Evolutionary conservation across 1,284 basidiomycete species (phyloP).

Genomic region (Leccinum pallidistipes): DNA sequence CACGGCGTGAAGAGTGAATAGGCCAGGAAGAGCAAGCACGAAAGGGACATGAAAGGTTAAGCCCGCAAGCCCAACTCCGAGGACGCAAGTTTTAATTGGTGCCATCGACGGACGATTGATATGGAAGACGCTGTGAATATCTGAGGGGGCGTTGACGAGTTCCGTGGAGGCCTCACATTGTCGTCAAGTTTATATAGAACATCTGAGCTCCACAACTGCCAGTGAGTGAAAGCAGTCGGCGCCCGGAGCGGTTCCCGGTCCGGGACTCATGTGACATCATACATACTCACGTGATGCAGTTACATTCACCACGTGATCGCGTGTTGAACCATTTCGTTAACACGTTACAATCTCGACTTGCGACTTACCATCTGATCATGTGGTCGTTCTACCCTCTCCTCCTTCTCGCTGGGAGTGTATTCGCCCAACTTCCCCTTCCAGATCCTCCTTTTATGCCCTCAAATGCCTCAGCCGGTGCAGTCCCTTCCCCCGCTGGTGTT

Average conservation of each 20-base stretch:
- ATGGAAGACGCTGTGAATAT: background rate
- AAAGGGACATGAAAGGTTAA: constrained; percentile 81
- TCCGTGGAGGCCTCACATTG: background rate
- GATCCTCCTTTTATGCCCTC: constrained; percentile 63
- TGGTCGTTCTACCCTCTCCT: constrained; percentile 19
- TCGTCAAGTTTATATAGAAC: constrained; percentile 17
- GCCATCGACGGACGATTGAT: constrained; percentile 16
- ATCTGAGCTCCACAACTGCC: background rate
- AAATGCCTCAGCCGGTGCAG: constrained; percentile 55
- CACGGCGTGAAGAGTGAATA: constrained; percentile 73
- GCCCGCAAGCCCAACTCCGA: constrained; percentile 76
- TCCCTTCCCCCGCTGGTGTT: constrained; percentile 42
- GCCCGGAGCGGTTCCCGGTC: background rate
- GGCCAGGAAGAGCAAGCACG: constrained; percentile 69
- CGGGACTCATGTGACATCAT: constrained; percentile 16
- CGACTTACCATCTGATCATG: constrained; percentile 19
- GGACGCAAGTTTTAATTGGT: constrained; percentile 68
- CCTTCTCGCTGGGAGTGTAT: constrained; percentile 20
- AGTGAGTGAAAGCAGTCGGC: background rate
- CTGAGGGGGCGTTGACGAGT: background rate
- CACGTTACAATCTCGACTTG: constrained; percentile 5
- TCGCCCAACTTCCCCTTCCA: constrained; percentile 64
- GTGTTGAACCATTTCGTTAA: constrained; percentile 13
- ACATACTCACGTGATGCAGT: constrained; percentile 12
- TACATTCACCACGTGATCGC: constrained; percentile 19